These are phyloP conservation scores for Selaginella tamariscina DNA, from an alignment of 75 land plant genomes.

Conservation along the genomic window DNA sequence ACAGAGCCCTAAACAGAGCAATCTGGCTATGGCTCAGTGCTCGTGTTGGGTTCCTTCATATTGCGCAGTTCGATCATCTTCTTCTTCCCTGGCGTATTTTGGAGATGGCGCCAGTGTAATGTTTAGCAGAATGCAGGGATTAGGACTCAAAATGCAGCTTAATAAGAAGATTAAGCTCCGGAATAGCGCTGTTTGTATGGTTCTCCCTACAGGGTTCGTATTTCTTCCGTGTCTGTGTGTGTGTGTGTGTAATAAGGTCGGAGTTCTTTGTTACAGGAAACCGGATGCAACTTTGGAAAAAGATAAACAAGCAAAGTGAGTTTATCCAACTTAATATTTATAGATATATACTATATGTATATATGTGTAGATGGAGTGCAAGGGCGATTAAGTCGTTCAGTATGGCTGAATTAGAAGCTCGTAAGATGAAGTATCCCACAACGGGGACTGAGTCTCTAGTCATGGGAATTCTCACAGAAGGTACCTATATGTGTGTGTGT, in stretches of 20 bases:
- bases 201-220: not conserved
- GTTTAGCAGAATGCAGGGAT: not conserved
- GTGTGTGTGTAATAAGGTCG: no score
- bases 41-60: not conserved
- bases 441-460: slow-evolving; percentile 83
- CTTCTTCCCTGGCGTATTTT: not conserved
- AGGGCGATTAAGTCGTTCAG: slow-evolving; percentile 70
- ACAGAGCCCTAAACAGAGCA: no score
- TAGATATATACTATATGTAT: not conserved
- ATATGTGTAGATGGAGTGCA: slow-evolving; percentile 50
- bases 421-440: slow-evolving; percentile 69
- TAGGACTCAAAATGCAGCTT: not conserved
- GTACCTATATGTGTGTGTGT: slow-evolving; percentile 32
- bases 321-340: not conserved
- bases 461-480: slow-evolving; percentile 84
- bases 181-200: not conserved
- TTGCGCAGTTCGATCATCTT: not conserved
- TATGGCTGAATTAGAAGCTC: slow-evolving; percentile 78
- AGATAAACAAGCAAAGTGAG: not conserved
- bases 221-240: no score
- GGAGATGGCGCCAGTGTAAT: not conserved
- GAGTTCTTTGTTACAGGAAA: not conserved
- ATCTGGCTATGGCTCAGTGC: not conserved
- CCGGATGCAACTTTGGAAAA: not conserved
- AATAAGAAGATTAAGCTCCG: not conserved